phyloP scores from a whole-genome alignment of 78 protist genomes.

The Dictyostelium capitatum region DNA sequence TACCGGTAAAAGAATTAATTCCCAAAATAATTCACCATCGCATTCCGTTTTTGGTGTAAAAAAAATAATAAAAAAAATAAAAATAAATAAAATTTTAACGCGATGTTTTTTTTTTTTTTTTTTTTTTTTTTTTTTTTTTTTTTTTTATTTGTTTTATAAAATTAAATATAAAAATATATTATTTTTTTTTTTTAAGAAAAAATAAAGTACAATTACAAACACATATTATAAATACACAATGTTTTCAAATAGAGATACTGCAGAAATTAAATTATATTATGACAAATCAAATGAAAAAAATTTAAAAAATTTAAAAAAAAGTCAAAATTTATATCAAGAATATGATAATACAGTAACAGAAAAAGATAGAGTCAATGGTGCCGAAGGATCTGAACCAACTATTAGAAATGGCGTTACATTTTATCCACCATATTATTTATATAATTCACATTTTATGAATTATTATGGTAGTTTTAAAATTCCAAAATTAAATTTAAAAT shows the following conservation, averaged over 20 bases:
- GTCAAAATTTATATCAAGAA: constrained; percentile 37
- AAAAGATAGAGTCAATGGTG: not conserved
- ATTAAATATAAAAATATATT: too few species aligned
- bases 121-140: not conserved
- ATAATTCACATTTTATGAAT: constrained; percentile 60
- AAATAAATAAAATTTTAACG: not conserved
- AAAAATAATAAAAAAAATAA: too few species aligned
- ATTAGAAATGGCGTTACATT: constrained; percentile 45
- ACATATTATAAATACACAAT: not conserved
- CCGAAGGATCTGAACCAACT: constrained; percentile 42
- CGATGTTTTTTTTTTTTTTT: not conserved
- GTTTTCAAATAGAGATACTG: constrained; percentile 15
- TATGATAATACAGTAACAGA: not conserved
- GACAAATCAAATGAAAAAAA: constrained; percentile 6
- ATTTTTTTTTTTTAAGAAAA: too few species aligned
- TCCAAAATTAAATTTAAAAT: constrained; percentile 39
- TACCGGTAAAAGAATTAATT: too few species aligned
- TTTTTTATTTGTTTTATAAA: not conserved
- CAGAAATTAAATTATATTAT: constrained; percentile 54
- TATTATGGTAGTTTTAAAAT: constrained; percentile 44
- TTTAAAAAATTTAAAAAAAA: constrained; percentile 2
- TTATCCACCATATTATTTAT: constrained; percentile 53
- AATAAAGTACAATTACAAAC: too few species aligned
- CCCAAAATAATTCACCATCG: too few species aligned
- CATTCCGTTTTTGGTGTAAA: too few species aligned